Percentiles rank a stretch among this genome's conserved stretches.
These are phyloP conservation scores for Citrus inodora DNA, from an alignment of 345 rosid species.

Conservation along the genomic window DNA sequence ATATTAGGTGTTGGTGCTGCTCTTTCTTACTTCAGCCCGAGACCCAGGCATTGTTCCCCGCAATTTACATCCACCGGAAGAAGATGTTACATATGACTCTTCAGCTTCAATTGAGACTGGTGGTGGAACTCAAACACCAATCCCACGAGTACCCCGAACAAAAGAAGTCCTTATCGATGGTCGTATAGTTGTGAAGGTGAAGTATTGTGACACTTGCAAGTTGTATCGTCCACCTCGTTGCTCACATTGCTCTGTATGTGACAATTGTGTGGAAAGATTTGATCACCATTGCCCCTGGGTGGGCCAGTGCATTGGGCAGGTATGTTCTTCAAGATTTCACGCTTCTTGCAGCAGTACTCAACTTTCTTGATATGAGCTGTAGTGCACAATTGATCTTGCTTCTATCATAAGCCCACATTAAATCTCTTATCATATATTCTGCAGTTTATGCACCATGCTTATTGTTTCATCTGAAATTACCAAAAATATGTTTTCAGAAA, in stretches of 20 bases:
- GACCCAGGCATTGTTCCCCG: constrained; percentile 61
- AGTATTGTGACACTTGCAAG: constrained; percentile 54
- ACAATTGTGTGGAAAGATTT: constrained; percentile 52
- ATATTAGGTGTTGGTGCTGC: constrained; percentile 42
- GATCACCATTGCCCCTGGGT: constrained; percentile 68
- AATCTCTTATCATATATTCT: not conserved
- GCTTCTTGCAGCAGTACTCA: not conserved
- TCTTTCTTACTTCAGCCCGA: constrained; percentile 42
- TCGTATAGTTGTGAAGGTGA: constrained; percentile 29
- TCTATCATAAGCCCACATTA: not conserved
- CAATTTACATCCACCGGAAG: constrained; percentile 45
- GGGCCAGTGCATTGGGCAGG: constrained; percentile 63
- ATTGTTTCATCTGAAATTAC: not conserved
- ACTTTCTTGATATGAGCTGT: not conserved
- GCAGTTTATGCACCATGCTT: not conserved
- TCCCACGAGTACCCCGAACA: constrained; percentile 30
- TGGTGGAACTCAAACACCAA: constrained; percentile 37
- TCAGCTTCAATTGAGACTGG: constrained; percentile 26
- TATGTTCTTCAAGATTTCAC: constrained; percentile 18
- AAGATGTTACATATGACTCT: constrained; percentile 32
- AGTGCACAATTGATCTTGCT: not conserved
- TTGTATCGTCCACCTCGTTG: constrained; percentile 58
- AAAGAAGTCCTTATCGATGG: constrained; percentile 39
- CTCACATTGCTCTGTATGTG: constrained; percentile 58
- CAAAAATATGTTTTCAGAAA: not conserved